Evolutionary conservation across 2,329 filamentous ascomycete species (phyloP), one percentile per base, ranked within the genome.

Genomic region (Fusarium beomiforme): DNA sequence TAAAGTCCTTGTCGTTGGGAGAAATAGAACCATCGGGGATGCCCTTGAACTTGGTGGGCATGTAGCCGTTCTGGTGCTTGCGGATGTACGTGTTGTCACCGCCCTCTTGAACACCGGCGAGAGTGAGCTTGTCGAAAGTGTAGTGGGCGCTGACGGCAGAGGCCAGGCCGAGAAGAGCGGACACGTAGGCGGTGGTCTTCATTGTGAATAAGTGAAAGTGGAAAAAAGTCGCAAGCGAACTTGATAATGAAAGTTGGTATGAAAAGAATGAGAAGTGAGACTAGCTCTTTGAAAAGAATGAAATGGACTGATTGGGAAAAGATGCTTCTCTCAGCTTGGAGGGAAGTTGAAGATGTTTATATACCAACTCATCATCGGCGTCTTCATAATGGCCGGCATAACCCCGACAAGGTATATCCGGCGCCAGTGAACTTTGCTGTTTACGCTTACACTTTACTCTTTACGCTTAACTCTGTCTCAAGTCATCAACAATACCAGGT

Each of bases 231-330:
- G 50, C 61, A 33, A 53, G 58, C 58, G 58, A 63, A 42, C 42
- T 61, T 36, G 59, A 42, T 64, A 64, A 56, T 17, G 59, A 64
- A 36, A 24, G 59, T 33, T 8, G 26, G 33, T n/a, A 23, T 13
- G 29, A 29, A 64, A 64, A 64, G 61, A 64, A 64, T 47, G 61
- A 64, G 23, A 24, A n/a, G 31, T 37, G 61, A 64, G 61, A 64
- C 61, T 64, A 64, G 61, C 61, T 64, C 61, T 64, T 36, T 62
- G 57, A 44, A 64, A 64, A 11, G 61, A 64, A 64, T 41, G 61
- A 31, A 64, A 64, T 46, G 49, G 42, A 61, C 59, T 63, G 34
- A n/a, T 64, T 42, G 59, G 39, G 53, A 64, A 56, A 57, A 41
- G 49, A 64, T 64, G 47, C 34, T 64, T 26, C 14, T 24, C 11